Conservation (phyloP, 371 early-diverging fungal species). For the Smittium mucronatum region DNA sequence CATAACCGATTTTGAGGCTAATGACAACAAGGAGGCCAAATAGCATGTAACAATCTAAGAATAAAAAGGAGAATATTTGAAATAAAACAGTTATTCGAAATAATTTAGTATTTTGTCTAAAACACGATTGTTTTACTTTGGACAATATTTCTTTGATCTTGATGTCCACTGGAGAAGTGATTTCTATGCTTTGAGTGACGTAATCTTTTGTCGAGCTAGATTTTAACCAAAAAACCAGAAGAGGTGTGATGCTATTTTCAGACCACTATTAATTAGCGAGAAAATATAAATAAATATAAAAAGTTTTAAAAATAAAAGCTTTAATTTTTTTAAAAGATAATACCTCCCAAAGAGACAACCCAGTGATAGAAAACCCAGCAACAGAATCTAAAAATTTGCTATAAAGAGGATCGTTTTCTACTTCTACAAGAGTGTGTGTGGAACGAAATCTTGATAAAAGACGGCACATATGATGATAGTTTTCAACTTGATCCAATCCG, state of each 20-base stretch:
- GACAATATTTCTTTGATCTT: background rate
- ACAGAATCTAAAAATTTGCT: slow-evolving; percentile 56
- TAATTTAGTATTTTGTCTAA: slow-evolving; percentile 15
- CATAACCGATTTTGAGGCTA: background rate
- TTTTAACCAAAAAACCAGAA: slow-evolving; percentile 76
- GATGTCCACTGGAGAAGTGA: background rate
- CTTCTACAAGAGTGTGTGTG: slow-evolving; percentile 63
- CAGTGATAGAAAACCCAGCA: slow-evolving; percentile 59
- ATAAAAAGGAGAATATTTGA: background rate
- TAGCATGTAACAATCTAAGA: slow-evolving; percentile 9
- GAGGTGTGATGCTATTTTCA: slow-evolving; percentile 59
- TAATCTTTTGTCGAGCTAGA: slow-evolving; percentile 36
- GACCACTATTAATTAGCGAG: slow-evolving; percentile 41
- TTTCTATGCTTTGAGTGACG: background rate
- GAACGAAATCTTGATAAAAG: slow-evolving; percentile 67
- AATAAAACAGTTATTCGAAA: background rate
- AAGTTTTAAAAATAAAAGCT: background rate
- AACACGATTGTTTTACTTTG: background rate
- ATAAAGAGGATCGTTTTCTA: slow-evolving; percentile 53
- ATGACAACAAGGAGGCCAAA: background rate
- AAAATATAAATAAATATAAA: background rate
- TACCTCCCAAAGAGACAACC: slow-evolving; percentile 63
- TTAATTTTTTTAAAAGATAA: background rate
- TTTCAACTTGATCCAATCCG: slow-evolving; percentile 56
- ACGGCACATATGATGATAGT: slow-evolving; percentile 76